Base-by-base conservation (phyloP, 1,284 basidiomycete genomes). In the Apiotrichum sp. region DNA sequence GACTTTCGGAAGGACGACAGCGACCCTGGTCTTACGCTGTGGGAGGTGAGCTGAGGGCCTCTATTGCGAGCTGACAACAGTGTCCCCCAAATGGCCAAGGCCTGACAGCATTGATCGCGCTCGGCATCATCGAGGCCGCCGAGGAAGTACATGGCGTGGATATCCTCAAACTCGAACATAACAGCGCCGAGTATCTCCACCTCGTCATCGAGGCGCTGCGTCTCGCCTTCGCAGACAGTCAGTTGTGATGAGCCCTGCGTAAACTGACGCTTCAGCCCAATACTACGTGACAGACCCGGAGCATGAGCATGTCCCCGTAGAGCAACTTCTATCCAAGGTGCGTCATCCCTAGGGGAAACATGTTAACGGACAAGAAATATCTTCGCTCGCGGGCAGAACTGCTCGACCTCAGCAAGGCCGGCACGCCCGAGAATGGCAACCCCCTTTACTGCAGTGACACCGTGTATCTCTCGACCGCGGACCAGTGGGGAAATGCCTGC, bases 81-180 rank as follows among this genome's bases (percentile, higher is more conserved):
- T 93, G 90, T 66, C 91, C 91, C 5, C 91, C 92, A 0, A 96
- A 95, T 70, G 91, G 93, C 9, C 93, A 96, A 82, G 93, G 88
- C 73, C 82, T 97, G n/a, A 91, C 89, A 1, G 90, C 93, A 0
- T 81, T 97, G 4, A 78, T 97, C 48, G 89, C 92, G 5, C 80
- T 97, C 8, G 93, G 93, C 1, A 91, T 98, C 55, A 78, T 98
- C 45, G 93, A 98, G 66, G 84, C 82, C 34, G 81, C 95, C 29
- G 86, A 95, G 74, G 82, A 83, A 51, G 81, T 85, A 67, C 86
- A 86, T 2, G 83, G 84, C 55, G 81, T 86, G 34, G 82, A 81
- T 55, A 76, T 97, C 1, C 73, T 85, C 29, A 83, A 89, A 61
- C 80, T 93, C 76, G 85, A 89, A 57, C 91, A 95, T 76, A 96